Evolutionary conservation across 371 early-diverging fungal species (phyloP), one percentile per base, ranked within the genome.

Genomic region (Rhizopus microsporus): DNA sequence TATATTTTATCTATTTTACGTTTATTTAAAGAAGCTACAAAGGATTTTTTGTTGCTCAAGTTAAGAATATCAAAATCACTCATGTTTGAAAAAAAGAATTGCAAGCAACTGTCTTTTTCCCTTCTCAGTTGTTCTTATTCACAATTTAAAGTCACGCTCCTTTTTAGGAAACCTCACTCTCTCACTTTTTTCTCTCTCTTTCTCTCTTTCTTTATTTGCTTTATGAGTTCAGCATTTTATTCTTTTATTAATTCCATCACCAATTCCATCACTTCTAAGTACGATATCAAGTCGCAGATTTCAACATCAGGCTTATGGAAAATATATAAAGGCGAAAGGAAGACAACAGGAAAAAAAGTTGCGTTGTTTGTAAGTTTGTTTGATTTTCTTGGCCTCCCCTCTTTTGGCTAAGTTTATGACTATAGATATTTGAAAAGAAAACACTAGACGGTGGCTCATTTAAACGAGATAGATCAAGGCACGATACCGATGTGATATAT

Each of bases 391-490:
- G 15, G 34, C 56, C 51, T 38, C 53, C 17, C 29, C 9, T 47
- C 33, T 47, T 45, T 5, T 57, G 35, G 6, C 17, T 56, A 23
- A 46, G n/a, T 49, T 38, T 1, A 31, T 47, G 29, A 45, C 23
- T 29, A 33, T 80, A 88, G 85, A 81, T 86, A 34, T 88, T 90
- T 57, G 90, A 89, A 54, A 93, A 91, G 62, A 84, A 81, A 65
- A 82, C 75, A 29, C 64, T 91, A 30, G 90, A 90, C 54, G 42
- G 66, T 29, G 12, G 46, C 29, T 60, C 69, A 31, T 62, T 80
- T 60, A 76, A 70, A 77, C 78, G 77, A 51, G 63, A 70, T 45
- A 40, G 79, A 30, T 77, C 80, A 13, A 72, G 61, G 52, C 68
- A 71, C 8, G 85, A 85, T 51, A 85, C 77, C 34, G 84, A 85